Conservation (phyloP, 768 basidiomycete genomes). For the Rhizopogon vesiculosus region DNA sequence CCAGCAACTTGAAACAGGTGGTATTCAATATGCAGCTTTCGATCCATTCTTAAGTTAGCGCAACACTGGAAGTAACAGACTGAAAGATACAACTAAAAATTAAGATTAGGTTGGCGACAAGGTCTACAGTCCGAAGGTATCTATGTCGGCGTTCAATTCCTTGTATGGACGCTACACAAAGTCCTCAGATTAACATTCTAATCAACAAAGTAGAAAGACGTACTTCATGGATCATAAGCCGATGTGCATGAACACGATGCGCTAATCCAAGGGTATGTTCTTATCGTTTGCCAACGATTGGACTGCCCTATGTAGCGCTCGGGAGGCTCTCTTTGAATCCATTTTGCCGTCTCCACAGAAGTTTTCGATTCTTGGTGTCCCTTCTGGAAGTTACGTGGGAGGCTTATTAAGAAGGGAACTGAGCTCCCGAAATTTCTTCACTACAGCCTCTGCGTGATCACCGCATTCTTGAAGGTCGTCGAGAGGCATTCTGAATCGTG, state of each 20-base stretch:
- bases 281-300: not conserved
- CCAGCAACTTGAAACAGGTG: too few relatives aligned
- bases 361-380: not conserved
- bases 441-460: not conserved
- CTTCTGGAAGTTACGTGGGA: not conserved
- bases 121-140: too few relatives aligned
- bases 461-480: not conserved
- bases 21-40: too few relatives aligned
- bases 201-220: too few relatives aligned
- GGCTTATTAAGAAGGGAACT: not conserved
- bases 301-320: constrained; percentile 2
- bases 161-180: too few relatives aligned
- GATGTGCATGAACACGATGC: constrained; percentile 5
- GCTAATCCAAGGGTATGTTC: not conserved
- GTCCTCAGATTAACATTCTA: too few relatives aligned
- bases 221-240: not conserved
- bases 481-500: constrained; percentile 16
- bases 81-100: too few relatives aligned
- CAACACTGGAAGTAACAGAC: too few relatives aligned
- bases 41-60: too few relatives aligned
- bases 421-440: not conserved
- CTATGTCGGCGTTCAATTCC: too few relatives aligned
- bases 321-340: not conserved
- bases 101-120: too few relatives aligned
- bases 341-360: not conserved